These are phyloP conservation scores for Lentinula edodes DNA, from an alignment of 768 basidiomycete species.

Conservation along the genomic window DNA sequence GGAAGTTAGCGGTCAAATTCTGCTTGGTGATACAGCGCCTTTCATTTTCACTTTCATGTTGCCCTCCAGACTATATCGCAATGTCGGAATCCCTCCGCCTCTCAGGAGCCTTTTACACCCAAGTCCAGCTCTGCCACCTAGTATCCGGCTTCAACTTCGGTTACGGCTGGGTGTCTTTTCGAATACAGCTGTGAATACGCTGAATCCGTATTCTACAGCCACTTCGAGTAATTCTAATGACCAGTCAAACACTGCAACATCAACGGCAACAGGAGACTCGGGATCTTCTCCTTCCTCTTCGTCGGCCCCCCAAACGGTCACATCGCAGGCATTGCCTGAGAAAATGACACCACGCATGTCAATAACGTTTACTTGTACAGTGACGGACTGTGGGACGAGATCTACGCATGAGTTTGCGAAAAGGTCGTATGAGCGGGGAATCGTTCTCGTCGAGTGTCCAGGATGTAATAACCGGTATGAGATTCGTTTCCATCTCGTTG, in stretches of 20 bases:
- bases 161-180: constrained; percentile 23
- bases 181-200: constrained; percentile 2
- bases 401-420: constrained; percentile 87
- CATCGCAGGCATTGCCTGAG: constrained; percentile 29
- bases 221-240: constrained; percentile 11
- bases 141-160: constrained; percentile 27
- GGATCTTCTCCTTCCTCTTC: constrained; percentile 8
- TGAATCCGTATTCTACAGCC: neutral
- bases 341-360: constrained; percentile 57
- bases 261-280: constrained; percentile 16
- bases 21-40: neutral
- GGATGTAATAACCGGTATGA: constrained; percentile 76
- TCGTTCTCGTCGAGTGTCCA: constrained; percentile 90
- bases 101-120: constrained; percentile 35
- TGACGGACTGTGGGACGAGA: constrained; percentile 61
- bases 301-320: constrained; percentile 11
- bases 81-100: constrained; percentile 36
- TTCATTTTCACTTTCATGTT: constrained; percentile 28
- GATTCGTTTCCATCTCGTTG: neutral
- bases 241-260: constrained; percentile 5
- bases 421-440: constrained; percentile 78
- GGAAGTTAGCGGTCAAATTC: too few species aligned
- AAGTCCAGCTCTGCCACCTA: constrained; percentile 28
- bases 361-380: constrained; percentile 87
- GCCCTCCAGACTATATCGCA: constrained; percentile 39